Evolutionary conservation across 116 monocot genomes (phyloP), one percentile per base, ranked within the genome.

Genomic region (Zostera marina): DNA sequence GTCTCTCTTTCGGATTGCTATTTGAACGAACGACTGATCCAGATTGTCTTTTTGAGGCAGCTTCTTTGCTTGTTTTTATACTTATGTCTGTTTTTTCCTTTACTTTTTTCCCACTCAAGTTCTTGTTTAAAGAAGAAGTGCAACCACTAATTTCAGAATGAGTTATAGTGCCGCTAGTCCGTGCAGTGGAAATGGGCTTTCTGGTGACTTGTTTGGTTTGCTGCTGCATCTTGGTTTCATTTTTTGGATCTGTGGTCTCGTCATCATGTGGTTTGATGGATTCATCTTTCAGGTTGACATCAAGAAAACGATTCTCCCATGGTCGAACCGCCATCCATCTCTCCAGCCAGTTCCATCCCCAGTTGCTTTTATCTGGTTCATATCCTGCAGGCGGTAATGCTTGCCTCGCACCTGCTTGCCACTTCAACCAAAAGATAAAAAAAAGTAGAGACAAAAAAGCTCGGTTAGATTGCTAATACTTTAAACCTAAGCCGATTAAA

Each of bases 281-380:
- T 47, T 79, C 94, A 62, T 93, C 88, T 63, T 77, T 81, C 23
- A 59, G 13, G 68, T 77, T 87, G 58, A 73, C 73, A 64, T 88
- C 88, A n/a, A 94, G 81, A 55, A 88, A 94, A 11, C 94, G 78
- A 60, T 84, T 94, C 55, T 94, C 94, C 94, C 94, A 94, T 21
- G 94, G 94, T 19, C 84, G 84, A 72, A 88, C 88, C 12, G 94
- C 94, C 94, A 94, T 94, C 94, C 94, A 94, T 74, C 94, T 74
- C 69, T 94, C 94, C 53, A 94, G 51, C 94, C 94, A 94, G 46
- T 88, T 94, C 88, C 88, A 94, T 0, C 94, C 94, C 94, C 94
- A 94, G 75, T 62, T 84, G 56, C 72, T 81, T 57, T 76, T 84
- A 63, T 85, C 88, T 11, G 81, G 77, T 64, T 79, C 77, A 73